These are phyloP conservation scores for Trifolium subterraneum DNA, from an alignment of 306 rosid genomes.

Conservation along the genomic window DNA sequence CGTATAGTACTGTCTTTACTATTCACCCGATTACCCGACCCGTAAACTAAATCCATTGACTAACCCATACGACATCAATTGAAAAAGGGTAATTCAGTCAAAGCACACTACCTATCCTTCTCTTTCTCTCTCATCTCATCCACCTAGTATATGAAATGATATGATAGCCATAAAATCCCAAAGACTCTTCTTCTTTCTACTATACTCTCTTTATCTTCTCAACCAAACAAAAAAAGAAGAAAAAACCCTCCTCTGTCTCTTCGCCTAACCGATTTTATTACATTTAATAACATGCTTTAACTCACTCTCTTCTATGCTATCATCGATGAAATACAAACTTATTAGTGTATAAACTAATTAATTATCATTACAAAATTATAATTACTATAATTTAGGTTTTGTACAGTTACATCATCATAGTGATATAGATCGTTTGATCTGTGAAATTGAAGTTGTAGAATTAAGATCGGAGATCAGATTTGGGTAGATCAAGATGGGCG, in stretches of 20 bases:
- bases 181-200: background rate
- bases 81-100: constrained; percentile 14
- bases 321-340: background rate
- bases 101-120: background rate
- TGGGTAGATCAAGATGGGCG: constrained; percentile 41
- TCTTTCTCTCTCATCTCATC: background rate
- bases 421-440: background rate
- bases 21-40: background rate
- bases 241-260: background rate
- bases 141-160: background rate
- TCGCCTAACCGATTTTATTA: background rate
- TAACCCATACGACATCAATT: background rate
- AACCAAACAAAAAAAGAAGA: background rate
- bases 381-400: background rate
- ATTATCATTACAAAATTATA: too few relatives aligned
- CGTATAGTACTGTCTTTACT: too few relatives aligned
- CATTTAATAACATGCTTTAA: background rate
- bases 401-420: background rate
- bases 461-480: constrained; percentile 12
- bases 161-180: background rate
- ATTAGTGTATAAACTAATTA: background rate
- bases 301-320: background rate
- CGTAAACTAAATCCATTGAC: background rate
- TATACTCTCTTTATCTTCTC: background rate
- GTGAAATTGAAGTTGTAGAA: background rate